Evolutionary conservation across 352 stramenopile species (phyloP).

Genomic region (Ophiocytium majus): DNA sequence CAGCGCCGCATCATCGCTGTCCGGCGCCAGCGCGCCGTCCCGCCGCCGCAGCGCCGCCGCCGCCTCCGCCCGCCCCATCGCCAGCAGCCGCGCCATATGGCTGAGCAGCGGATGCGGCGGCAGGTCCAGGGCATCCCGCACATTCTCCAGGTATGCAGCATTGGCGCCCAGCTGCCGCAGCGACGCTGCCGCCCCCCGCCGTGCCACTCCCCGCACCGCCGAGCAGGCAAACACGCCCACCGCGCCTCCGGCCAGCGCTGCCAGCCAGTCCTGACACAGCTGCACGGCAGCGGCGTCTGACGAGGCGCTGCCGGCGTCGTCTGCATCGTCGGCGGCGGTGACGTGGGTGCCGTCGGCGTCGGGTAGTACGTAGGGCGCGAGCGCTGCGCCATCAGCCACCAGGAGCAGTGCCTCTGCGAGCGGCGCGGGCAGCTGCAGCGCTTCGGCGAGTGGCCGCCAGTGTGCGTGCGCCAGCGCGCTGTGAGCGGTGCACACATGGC

Average conservation of each 20-base stretch:
- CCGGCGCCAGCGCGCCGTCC: neutral
- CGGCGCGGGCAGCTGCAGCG: neutral
- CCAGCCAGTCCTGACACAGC: constrained; percentile 2
- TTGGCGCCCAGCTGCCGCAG: neutral
- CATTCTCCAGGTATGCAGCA: neutral
- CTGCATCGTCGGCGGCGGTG: neutral
- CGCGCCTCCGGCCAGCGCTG: neutral
- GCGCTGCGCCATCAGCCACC: neutral
- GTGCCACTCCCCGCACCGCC: neutral
- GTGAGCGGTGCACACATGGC: no score
- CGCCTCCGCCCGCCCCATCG: neutral
- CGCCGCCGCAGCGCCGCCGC: neutral
- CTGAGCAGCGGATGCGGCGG: neutral
- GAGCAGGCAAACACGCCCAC: neutral
- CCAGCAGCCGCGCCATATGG: constrained; percentile 3
- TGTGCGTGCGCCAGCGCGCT: neutral
- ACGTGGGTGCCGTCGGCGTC: neutral
- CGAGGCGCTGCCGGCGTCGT: neutral
- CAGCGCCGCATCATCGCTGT: neutral
- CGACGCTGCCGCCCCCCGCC: no score
- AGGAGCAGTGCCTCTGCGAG: neutral
- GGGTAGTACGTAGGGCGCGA: neutral
- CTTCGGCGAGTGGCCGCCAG: neutral
- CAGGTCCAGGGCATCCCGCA: neutral
- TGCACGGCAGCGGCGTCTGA: neutral